Evolutionary conservation across 2,329 filamentous ascomycete genomes (phyloP), one percentile per base, ranked within the genome.

Genomic region (Aspergillus tanneri): DNA sequence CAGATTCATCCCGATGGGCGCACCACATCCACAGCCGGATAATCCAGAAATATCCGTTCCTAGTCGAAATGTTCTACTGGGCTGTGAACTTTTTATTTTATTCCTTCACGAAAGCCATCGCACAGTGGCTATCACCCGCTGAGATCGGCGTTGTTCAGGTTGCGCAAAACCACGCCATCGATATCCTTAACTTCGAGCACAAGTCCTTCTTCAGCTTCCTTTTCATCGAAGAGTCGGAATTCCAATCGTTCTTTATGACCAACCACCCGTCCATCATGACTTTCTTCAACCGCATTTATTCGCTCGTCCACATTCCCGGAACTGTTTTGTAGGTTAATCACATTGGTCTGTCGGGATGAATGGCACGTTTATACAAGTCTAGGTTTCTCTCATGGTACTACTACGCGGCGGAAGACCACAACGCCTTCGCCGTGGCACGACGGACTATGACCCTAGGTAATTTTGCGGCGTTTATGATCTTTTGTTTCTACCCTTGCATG

Each of bases 41-140:
- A 46, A 72, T 87, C 49, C 80, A 85, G 63, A 84, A 83, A 60
- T 86, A 83, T 55, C 84, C 85, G 4, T 87, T 87, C 61, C 66
- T 87, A 46, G 77, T 87, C 40, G 84, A 87, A 66, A 87, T 87
- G 82, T 86, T 87, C 65, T 87, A 87, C 70, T 87, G 84, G 84
- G 75, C 78, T 35, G 74, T 87, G 57, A 86, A 83, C 60, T 80
- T 84, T 54, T 72, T 77, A 37, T 83, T 85, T 62, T 87, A 87
- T 68, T 74, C 78, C 28, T 71, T 82, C 65, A 84, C 82, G 6
- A 77, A 79, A 12, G 69, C 76, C 12, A 64, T 77, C 5, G 77
- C 79, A 2, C 73, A 78, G 48, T 65, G 66, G 39, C 68, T 79
- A 46, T 82, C 80, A 10, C 60, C 60, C 48, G 77, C 77, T 27